phyloP scores from a whole-genome alignment of 129 eudicot genomes.

The Flaveria ramosissima region DNA sequence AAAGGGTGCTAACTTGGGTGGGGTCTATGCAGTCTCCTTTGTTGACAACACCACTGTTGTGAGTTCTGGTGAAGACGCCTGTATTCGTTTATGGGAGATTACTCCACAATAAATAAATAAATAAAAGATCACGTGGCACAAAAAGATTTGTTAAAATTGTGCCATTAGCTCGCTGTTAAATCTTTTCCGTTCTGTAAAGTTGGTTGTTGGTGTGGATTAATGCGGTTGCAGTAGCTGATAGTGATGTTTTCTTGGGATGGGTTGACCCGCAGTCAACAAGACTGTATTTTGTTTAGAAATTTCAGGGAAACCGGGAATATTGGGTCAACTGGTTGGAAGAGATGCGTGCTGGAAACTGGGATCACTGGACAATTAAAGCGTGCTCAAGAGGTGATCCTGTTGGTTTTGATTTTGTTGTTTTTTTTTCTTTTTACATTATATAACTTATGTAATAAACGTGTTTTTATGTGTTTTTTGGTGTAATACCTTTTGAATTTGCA shows the following conservation, averaged over 20 bases:
- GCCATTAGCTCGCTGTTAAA: conserved; percentile 13
- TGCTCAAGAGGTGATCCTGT: conserved; percentile 15
- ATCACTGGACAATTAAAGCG: conserved; percentile 18
- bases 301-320: conserved; percentile 12
- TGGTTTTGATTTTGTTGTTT: conserved; percentile 5
- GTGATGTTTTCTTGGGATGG: conserved; percentile 28
- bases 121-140: conserved; percentile 13
- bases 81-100: conserved; percentile 75
- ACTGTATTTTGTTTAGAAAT: conserved; percentile 9
- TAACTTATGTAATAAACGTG: conserved; percentile 27
- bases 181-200: conserved; percentile 26
- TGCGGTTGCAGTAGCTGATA: conserved; percentile 25
- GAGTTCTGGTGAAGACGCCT: conserved; percentile 96
- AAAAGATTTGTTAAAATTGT: conserved; percentile 9
- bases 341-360: conserved; percentile 24
- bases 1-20: conserved; percentile 94
- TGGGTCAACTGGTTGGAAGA: conserved; percentile 12
- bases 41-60: conserved; percentile 60
- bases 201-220: conserved; percentile 28
- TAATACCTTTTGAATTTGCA: conserved; percentile 25
- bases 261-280: not conserved
- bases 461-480: conserved; percentile 20
- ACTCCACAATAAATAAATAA: conserved; percentile 49
- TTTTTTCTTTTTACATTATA: not conserved
- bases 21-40: conserved; percentile 86